Conservation (phyloP, 2,329 filamentous ascomycete species). For the Colletotrichum tropicicola region DNA sequence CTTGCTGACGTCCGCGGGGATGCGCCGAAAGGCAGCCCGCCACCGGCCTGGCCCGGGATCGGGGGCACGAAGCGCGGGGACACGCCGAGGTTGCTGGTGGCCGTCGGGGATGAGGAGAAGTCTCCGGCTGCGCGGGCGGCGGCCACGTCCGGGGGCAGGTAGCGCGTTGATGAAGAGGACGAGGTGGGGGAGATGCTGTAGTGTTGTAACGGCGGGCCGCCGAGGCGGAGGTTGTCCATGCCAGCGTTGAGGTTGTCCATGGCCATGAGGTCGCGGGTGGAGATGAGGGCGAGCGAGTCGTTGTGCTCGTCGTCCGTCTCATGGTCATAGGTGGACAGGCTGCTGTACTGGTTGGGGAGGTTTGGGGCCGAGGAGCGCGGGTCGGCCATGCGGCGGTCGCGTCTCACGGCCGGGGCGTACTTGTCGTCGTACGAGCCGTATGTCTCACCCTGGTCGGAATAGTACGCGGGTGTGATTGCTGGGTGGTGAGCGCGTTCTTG, state of each 20-base stretch:
- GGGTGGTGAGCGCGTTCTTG: conserved; percentile 39
- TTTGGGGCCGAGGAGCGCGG: conserved; percentile 28
- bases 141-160: conserved; percentile 45
- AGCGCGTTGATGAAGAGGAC: conserved; percentile 38
- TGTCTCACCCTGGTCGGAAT: conserved; percentile 42
- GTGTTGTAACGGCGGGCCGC: conserved; percentile 41
- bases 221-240: conserved; percentile 52
- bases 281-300: conserved; percentile 58
- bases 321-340: conserved; percentile 44
- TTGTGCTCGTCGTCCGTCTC: conserved; percentile 47
- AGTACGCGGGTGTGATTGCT: conserved; percentile 8
- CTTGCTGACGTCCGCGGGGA: conserved; percentile 36
- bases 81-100: conserved; percentile 39
- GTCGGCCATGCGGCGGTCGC: conserved; percentile 46
- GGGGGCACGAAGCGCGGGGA: conserved; percentile 52
- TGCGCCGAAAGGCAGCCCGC: conserved; percentile 23
- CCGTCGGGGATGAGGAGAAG: conserved; percentile 43
- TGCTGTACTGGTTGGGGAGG: conserved; percentile 27
- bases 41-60: conserved; percentile 36
- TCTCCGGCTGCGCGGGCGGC: conserved; percentile 37
- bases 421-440: conserved; percentile 48
- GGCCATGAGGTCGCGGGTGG: conserved; percentile 62
- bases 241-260: conserved; percentile 52
- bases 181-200: conserved; percentile 48
- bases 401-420: conserved; percentile 48